A percentile compares a stretch with the other conserved stretches of the same genome.
These are phyloP conservation scores for Aspergillus sp. DNA, from an alignment of 2,329 filamentous ascomycete genomes.

Conservation along the genomic window DNA sequence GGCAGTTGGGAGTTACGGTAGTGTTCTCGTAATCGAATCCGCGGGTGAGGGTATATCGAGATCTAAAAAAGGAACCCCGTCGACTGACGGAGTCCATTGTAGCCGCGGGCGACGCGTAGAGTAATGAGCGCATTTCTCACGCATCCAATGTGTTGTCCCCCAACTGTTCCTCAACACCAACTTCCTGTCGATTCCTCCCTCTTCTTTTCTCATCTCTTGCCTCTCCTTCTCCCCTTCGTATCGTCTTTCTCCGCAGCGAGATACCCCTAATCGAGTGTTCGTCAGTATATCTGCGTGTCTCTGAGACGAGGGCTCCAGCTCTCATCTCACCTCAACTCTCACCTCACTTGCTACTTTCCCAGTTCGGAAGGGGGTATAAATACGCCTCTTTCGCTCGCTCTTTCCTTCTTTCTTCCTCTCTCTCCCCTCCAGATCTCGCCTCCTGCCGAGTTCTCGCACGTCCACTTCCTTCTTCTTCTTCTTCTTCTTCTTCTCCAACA, in stretches of 20 bases:
- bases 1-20: too few relatives aligned
- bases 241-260: neutral
- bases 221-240: neutral
- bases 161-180: neutral
- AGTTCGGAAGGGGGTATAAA: neutral
- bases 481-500: neutral
- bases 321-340: neutral
- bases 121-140: neutral
- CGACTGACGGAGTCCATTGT: neutral
- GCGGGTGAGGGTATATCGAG: too few relatives aligned
- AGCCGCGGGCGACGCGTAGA: neutral
- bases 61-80: too few relatives aligned
- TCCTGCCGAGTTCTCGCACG: neutral
- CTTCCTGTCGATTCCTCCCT: neutral
- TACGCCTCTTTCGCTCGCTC: neutral
- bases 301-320: neutral
- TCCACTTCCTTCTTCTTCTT: neutral
- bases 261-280: neutral
- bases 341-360: conserved; percentile 1
- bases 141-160: neutral
- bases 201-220: neutral
- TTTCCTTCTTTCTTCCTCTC: neutral
- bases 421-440: neutral
- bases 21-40: too few relatives aligned
- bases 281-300: too few relatives aligned